These are phyloP conservation scores for Candida nitratophila DNA, from an alignment of 805 yeast genomes.

Conservation along the genomic window DNA sequence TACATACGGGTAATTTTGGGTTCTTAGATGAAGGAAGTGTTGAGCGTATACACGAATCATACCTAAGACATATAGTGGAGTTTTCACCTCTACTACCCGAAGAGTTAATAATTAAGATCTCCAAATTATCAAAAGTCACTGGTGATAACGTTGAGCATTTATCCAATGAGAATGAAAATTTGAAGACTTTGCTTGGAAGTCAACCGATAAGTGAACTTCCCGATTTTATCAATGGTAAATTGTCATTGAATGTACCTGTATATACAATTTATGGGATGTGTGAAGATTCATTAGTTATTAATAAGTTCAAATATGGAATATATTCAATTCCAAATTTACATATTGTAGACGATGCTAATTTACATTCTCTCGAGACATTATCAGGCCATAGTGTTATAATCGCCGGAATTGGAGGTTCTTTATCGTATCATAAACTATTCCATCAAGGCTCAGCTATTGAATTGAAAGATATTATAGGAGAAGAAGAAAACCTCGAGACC, in stretches of 20 bases:
- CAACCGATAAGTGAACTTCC: slow-evolving; percentile 45
- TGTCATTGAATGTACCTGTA: slow-evolving; percentile 48
- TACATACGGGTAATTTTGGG: slow-evolving; percentile 79
- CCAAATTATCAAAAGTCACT: slow-evolving; percentile 40
- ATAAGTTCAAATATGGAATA: slow-evolving; percentile 50
- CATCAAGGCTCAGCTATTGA: slow-evolving; percentile 49
- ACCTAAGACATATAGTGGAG: slow-evolving; percentile 58
- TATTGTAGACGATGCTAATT: slow-evolving; percentile 52
- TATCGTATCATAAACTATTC: slow-evolving; percentile 59
- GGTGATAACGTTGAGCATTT: slow-evolving; percentile 34
- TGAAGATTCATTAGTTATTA: slow-evolving; percentile 64
- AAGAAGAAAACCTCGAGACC: slow-evolving; percentile 11
- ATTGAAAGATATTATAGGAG: slow-evolving; percentile 24
- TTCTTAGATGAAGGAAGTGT: slow-evolving; percentile 58
- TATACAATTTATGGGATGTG: slow-evolving; percentile 73
- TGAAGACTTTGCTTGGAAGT: slow-evolving; percentile 28
- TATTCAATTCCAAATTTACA: slow-evolving; percentile 49
- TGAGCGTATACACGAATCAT: slow-evolving; percentile 45
- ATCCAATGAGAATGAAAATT: slow-evolving; percentile 28
- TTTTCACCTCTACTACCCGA: slow-evolving; percentile 53
- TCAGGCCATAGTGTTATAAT: slow-evolving; percentile 43
- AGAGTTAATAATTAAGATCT: slow-evolving; percentile 41
- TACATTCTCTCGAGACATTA: slow-evolving; percentile 34
- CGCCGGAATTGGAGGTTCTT: slow-evolving; percentile 67
- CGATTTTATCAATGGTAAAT: slow-evolving; percentile 37